These are phyloP conservation scores for Hansenula sp. DNA, from an alignment of 1,139 yeast species.

Conservation along the genomic window DNA sequence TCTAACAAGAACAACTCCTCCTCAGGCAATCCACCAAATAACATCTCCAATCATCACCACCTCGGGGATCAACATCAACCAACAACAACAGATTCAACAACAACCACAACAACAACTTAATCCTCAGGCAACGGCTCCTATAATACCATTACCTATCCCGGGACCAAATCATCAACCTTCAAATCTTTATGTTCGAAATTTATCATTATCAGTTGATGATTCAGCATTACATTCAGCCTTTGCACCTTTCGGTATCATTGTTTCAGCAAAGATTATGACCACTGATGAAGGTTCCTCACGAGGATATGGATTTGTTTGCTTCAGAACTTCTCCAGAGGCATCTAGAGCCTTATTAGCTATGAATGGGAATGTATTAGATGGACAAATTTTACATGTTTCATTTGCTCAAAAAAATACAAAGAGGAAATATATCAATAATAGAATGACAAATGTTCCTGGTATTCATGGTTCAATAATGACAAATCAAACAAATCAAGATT, in stretches of 20 bases:
- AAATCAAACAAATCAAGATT: background rate
- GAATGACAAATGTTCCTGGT: background rate
- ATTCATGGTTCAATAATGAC: background rate
- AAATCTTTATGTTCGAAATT: constrained; percentile 53
- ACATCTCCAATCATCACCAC: background rate
- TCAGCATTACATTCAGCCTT: constrained; percentile 27
- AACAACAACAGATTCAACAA: constrained; percentile 1
- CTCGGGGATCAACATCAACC: background rate
- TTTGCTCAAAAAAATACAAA: constrained; percentile 32
- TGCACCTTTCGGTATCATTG: constrained; percentile 38
- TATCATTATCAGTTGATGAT: constrained; percentile 41
- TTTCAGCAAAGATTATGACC: constrained; percentile 44
- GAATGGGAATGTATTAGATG: constrained; percentile 31
- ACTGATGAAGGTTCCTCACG: constrained; percentile 37
- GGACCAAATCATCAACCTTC: constrained; percentile 49
- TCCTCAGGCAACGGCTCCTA: constrained; percentile 27
- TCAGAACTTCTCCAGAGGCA: constrained; percentile 41
- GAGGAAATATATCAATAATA: constrained; percentile 3
- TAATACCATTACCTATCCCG: constrained; percentile 26
- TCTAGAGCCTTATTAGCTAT: constrained; percentile 42
- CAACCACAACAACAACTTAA: background rate
- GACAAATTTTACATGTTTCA: constrained; percentile 27
- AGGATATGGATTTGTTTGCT: constrained; percentile 52
- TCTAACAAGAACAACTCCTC: background rate
- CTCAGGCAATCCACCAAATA: background rate